These are phyloP conservation scores for Sugiyamaella sp. DNA, from an alignment of 1,139 yeast species.

Conservation along the genomic window DNA sequence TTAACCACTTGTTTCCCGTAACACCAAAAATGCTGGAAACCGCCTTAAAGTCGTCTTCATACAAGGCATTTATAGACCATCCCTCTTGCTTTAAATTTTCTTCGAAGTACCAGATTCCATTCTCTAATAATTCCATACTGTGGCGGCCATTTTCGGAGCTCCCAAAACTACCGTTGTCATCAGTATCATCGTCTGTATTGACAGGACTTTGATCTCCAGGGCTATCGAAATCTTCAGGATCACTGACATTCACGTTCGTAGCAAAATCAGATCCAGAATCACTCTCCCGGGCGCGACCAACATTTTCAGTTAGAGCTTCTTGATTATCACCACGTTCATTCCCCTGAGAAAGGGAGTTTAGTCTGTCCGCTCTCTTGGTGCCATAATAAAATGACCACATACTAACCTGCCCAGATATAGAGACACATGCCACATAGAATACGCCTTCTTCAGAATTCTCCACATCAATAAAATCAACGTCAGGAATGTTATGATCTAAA, in stretches of 20 bases:
- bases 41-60: slow-evolving; percentile 49
- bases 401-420: slow-evolving; percentile 35
- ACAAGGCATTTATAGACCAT: slow-evolving; percentile 57
- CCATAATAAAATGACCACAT: slow-evolving; percentile 36
- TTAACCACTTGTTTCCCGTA: slow-evolving; percentile 50
- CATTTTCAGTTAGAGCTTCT: neutral
- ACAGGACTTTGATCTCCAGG: neutral
- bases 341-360: too few species aligned
- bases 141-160: neutral
- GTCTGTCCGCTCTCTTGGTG: neutral
- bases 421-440: slow-evolving; percentile 33
- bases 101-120: slow-evolving; percentile 35
- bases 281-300: neutral
- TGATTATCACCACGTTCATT: neutral
- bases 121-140: slow-evolving; percentile 25
- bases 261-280: neutral
- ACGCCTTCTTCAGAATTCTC: slow-evolving; percentile 11
- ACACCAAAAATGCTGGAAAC: slow-evolving; percentile 54
- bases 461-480: slow-evolving; percentile 48
- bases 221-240: neutral
- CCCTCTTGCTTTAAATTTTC: slow-evolving; percentile 53
- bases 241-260: neutral
- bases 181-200: slow-evolving; percentile 10
- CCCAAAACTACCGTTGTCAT: slow-evolving; percentile 18
- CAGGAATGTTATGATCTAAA: slow-evolving; percentile 63